Evolutionary conservation across 2,329 filamentous ascomycete species (phyloP).

Genomic region (Xylaria sp.): DNA sequence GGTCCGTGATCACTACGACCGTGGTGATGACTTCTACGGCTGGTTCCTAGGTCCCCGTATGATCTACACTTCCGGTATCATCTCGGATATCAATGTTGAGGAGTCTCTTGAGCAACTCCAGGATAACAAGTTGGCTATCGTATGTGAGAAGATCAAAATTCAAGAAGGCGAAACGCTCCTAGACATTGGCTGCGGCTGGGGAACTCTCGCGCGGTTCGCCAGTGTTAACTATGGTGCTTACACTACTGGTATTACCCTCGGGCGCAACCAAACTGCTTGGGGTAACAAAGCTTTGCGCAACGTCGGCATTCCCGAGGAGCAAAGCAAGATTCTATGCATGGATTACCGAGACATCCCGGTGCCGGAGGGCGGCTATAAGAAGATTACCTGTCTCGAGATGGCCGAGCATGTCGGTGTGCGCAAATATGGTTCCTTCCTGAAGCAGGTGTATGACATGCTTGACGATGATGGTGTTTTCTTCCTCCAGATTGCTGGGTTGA

Average conservation of each 20-base stretch:
- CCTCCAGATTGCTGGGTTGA: slow-evolving; percentile 91
- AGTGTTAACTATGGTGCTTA: slow-evolving; percentile 87
- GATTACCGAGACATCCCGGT: slow-evolving; percentile 95
- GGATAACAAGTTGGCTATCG: slow-evolving; percentile 94
- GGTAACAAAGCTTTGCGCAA: slow-evolving; percentile 88
- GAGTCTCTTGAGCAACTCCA: slow-evolving; percentile 93
- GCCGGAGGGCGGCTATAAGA: slow-evolving; percentile 78
- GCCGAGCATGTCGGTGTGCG: slow-evolving; percentile 97
- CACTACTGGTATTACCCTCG: slow-evolving; percentile 89
- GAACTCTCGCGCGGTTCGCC: slow-evolving; percentile 91
- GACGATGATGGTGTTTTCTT: slow-evolving; percentile 96
- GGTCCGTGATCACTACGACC: slow-evolving; percentile 96
- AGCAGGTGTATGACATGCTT: slow-evolving; percentile 91
- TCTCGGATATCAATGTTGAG: slow-evolving; percentile 83
- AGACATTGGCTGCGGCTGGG: slow-evolving; percentile 98
- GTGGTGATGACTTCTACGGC: slow-evolving; percentile 96
- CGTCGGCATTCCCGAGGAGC: slow-evolving; percentile 79
- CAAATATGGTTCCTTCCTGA: slow-evolving; percentile 78
- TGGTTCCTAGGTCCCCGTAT: slow-evolving; percentile 99
- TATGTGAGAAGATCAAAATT: slow-evolving; percentile 93
- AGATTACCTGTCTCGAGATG: slow-evolving; percentile 98
- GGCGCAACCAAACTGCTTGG: slow-evolving; percentile 95
- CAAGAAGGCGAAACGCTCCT: slow-evolving; percentile 81
- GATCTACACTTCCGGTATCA: slow-evolving; percentile 97
- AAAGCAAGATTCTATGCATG: slow-evolving; percentile 92